Percentiles rank a stretch among this genome's conserved stretches.
Evolutionary conservation across 805 yeast species (phyloP).

Genomic region (Ogataea trehaloabstinens): DNA sequence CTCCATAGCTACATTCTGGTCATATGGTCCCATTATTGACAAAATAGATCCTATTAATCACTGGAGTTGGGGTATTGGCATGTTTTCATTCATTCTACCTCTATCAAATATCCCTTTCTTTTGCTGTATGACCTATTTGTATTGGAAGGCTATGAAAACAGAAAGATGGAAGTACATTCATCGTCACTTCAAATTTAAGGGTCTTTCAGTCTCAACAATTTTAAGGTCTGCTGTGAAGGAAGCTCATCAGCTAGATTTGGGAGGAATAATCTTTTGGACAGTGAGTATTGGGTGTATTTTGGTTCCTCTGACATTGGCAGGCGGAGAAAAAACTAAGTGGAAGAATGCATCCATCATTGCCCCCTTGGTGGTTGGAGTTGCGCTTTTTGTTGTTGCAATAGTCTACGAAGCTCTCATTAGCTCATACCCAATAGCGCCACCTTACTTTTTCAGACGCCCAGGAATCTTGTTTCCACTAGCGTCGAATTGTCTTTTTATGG

Average conservation of each 20-base stretch:
- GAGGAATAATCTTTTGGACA: background rate
- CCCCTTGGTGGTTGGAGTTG: slow-evolving; percentile 1
- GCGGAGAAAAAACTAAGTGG: background rate
- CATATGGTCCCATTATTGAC: background rate
- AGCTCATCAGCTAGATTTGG: background rate
- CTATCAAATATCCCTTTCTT: background rate
- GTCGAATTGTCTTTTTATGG: background rate
- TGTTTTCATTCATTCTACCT: background rate
- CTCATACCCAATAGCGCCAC: background rate
- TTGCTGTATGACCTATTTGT: background rate
- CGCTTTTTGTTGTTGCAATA: background rate
- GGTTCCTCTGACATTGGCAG: slow-evolving; percentile 1
- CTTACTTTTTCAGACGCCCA: background rate
- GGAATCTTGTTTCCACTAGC: background rate
- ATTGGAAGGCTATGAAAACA: background rate
- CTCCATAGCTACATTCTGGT: background rate
- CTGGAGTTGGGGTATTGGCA: slow-evolving; percentile 1
- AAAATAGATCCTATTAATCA: background rate
- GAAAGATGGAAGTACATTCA: background rate
- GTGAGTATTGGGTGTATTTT: background rate
- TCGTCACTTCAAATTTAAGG: background rate
- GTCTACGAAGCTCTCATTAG: background rate
- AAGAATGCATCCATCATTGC: background rate
- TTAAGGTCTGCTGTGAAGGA: background rate
- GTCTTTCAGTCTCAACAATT: background rate